These are phyloP conservation scores for Pelargonium australe DNA, from an alignment of 441 rosid species.

Conservation along the genomic window DNA sequence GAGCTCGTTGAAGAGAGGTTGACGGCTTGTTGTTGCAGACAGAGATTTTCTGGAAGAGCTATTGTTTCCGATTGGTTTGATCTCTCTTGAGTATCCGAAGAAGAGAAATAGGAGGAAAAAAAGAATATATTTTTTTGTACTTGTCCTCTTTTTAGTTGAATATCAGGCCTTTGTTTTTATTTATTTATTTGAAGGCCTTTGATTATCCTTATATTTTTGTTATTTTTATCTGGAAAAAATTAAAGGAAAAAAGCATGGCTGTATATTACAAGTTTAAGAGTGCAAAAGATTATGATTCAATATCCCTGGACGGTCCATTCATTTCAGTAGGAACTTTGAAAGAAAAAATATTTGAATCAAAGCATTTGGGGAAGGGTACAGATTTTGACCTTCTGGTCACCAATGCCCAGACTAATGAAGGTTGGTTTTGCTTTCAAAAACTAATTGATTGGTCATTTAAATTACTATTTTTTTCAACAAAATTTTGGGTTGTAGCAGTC, in stretches of 20 bases:
- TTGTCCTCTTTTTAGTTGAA: slow-evolving; percentile 27
- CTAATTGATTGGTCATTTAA: slow-evolving; percentile 11
- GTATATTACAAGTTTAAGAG: slow-evolving; percentile 99
- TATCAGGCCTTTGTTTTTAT: slow-evolving; percentile 28
- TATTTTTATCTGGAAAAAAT: slow-evolving; percentile 14
- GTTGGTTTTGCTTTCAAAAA: slow-evolving; percentile 53
- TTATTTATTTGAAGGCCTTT: slow-evolving; percentile 27
- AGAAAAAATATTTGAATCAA: slow-evolving; percentile 96
- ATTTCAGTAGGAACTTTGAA: slow-evolving; percentile 92
- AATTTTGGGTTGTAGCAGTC: neutral
- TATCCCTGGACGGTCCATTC: slow-evolving; percentile 92
- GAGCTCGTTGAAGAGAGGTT: slow-evolving; percentile 1
- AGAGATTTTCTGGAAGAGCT: neutral
- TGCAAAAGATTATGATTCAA: slow-evolving; percentile 94
- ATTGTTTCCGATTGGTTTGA: neutral
- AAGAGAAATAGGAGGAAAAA: slow-evolving; percentile 13
- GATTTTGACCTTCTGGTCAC: slow-evolving; percentile 95
- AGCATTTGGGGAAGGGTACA: slow-evolving; percentile 97
- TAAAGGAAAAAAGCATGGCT: slow-evolving; percentile 50
- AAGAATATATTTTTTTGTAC: slow-evolving; percentile 21
- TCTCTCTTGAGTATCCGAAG: slow-evolving; percentile 1
- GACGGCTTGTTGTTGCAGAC: neutral
- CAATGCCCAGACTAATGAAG: slow-evolving; percentile 97
- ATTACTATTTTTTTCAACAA: neutral
- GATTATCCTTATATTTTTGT: slow-evolving; percentile 16